Base-by-base conservation (phyloP, 192 early-diverging fungal species). In the Coemansia sp. region DNA sequence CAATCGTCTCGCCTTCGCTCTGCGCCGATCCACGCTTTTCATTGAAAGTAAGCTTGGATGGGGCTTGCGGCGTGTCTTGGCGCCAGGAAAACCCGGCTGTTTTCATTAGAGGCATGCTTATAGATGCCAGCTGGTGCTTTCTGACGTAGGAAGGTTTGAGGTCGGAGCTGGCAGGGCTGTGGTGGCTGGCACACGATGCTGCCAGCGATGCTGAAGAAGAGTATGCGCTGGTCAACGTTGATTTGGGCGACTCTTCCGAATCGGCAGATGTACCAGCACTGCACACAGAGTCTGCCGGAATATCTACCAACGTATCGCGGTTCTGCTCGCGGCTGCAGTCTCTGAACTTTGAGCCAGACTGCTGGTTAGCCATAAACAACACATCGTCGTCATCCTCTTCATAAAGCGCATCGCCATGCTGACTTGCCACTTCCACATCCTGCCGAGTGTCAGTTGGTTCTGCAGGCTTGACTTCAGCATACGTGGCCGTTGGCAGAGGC, bases 1-100 rank as follows among this genome's bases (percentile, higher is more conserved):
- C 60, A 49, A 76, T 69, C 1, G 73, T 76, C 21, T 76, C 73
- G 56, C 73, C 49, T 41, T 76, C 67, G 60, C 73, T 76, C 46
- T 66, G 73, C 16, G 67, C 56, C 12, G 73, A 76, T 43, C 56
- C 73, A 42, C 73, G 73, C 67, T 76, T 76, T 38, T 66, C 66
- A 51, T 40, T 68, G 6, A 51, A 18, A 10, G 32, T 6, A 11
- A 41, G 51, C 30, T 41, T 58, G n/a, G 39, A 18, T n/a, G 57
- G 28, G 17, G 47, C 3, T 31, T 23, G 54, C 14, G n/a, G 54
- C 7, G n/a, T n/a, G 41, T 26, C 23, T 9, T 20, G 21, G 32
- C 30, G 31, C 16, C 3, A 16, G 0, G 6, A n/a, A 34, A 32
- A 11, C 47, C n/a, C 28, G 9, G 31, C 47, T 31, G 28, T 15